Base-by-base conservation (phyloP, 2,329 filamentous ascomycete genomes). In the Aureobasidium namibiae region DNA sequence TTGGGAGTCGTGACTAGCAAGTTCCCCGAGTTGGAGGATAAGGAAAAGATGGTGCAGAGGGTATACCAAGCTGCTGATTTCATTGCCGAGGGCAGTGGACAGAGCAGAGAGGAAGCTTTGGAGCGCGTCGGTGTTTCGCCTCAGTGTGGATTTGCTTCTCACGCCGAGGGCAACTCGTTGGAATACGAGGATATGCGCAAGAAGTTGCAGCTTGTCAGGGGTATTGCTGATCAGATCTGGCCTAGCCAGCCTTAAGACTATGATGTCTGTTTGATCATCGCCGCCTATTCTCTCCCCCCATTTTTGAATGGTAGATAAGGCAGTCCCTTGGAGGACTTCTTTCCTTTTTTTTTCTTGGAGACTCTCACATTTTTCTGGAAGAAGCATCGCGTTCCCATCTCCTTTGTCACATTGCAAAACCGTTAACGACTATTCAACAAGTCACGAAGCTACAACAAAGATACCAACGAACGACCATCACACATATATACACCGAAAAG, bases 111-210 rank as follows among this genome's bases (percentile, higher is more conserved):
- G 68, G 81, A 88, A 69, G 85, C 86, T 0, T 75, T 90, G 6
- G 79, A 85, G 72, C 82, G 85, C 63, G 75, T 89, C 44, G 78
- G 79, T 59, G 78, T 88, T 24, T 86, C 82, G 66, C 85, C 86
- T 0, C 86, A 89, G 74, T 89, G 86, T 69, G 86, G 85, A 6
- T 88, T 88, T 69, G 87, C 86, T 49, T 89, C 84, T 31, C 87
- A 90, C 68, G 82, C 85, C 66, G 82, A 79, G 65, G 88, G 87
- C 0, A 89, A 90, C 68, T 81, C 83, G 11, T 75, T 90, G 54
- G 80, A 78, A 31, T 75, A 82, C 62, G 80, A 87, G 39, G 86
- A 87, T 61, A 85, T 90, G 83, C 82, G 82, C 73, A 82, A 80
- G 69, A 90, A 90, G 75, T 72, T 90, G 66, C 76, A 80, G 62